Evolutionary conservation across 2,329 filamentous ascomycete genomes (phyloP).

Genomic region (Leptographium radiaticola): DNA sequence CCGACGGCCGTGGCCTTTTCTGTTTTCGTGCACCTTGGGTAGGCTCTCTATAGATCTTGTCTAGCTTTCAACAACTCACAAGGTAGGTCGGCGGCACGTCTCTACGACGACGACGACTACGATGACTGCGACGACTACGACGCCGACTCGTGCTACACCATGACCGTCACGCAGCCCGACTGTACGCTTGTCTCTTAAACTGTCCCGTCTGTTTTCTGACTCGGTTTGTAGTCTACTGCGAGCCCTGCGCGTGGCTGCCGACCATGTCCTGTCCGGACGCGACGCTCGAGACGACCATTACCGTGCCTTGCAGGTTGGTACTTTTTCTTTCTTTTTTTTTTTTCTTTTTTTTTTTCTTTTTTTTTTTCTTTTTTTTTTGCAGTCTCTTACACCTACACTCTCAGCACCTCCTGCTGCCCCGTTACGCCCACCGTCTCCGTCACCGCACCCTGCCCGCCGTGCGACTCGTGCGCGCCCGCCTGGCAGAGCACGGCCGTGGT

Average conservation of each 20-base stretch:
- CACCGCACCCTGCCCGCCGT: background rate
- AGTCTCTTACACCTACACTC: background rate
- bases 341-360: background rate
- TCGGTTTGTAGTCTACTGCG: background rate
- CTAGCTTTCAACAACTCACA: background rate
- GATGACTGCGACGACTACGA: background rate
- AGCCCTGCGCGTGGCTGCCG: background rate
- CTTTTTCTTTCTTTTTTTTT: too few species aligned
- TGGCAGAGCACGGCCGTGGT: background rate
- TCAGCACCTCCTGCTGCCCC: background rate
- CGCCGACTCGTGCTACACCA: background rate
- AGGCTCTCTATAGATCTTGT: background rate
- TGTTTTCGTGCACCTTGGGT: too few species aligned
- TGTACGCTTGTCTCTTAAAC: too few species aligned
- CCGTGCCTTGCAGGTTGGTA: background rate
- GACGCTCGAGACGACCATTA: background rate
- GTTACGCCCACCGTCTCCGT: background rate
- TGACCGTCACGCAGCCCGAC: background rate
- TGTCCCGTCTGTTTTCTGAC: too few species aligned
- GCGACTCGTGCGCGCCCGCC: background rate
- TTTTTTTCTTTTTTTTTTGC: background rate
- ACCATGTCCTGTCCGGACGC: background rate
- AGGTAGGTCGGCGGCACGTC: too few species aligned
- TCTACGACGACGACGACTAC: background rate
- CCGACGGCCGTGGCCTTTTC: too few species aligned